Percentiles rank a stretch among this genome's conserved stretches.
These are phyloP conservation scores for Saturnispora diversa DNA, from an alignment of 805 yeast species.

Conservation along the genomic window DNA sequence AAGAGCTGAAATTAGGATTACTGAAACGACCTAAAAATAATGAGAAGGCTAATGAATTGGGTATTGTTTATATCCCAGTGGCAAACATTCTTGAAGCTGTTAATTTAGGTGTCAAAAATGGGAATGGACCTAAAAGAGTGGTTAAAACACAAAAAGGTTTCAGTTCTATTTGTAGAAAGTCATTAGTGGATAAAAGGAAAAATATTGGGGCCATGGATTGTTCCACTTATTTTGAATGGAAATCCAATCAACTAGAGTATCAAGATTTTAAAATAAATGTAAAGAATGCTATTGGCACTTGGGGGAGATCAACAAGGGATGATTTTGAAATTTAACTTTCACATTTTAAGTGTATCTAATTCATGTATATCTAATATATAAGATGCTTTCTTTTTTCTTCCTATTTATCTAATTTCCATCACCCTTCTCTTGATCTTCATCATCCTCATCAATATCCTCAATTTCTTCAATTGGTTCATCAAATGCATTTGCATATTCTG, in stretches of 20 bases:
- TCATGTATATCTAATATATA: not conserved
- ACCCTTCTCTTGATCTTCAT: constrained; percentile 20
- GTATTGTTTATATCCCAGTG: constrained; percentile 25
- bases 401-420: constrained; percentile 15
- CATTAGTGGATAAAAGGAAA: constrained; percentile 9
- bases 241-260: constrained; percentile 5
- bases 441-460: constrained; percentile 34
- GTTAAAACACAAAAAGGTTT: constrained; percentile 31
- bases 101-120: constrained; percentile 55
- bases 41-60: constrained; percentile 20
- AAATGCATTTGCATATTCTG: constrained; percentile 60
- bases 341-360: not conserved
- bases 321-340: constrained; percentile 12
- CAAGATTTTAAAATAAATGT: constrained; percentile 6
- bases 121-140: constrained; percentile 41
- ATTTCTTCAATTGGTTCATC: constrained; percentile 33
- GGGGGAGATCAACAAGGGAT: constrained; percentile 14
- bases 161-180: constrained; percentile 13
- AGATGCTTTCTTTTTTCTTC: not conserved
- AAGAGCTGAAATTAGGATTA: constrained; percentile 1
- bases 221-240: constrained; percentile 16
- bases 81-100: constrained; percentile 31
- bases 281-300: constrained; percentile 12
- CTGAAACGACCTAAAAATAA: constrained; percentile 9
- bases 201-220: not conserved